These are phyloP conservation scores for Chalciporus sp. DNA, from an alignment of 1,284 basidiomycete genomes.

Conservation along the genomic window DNA sequence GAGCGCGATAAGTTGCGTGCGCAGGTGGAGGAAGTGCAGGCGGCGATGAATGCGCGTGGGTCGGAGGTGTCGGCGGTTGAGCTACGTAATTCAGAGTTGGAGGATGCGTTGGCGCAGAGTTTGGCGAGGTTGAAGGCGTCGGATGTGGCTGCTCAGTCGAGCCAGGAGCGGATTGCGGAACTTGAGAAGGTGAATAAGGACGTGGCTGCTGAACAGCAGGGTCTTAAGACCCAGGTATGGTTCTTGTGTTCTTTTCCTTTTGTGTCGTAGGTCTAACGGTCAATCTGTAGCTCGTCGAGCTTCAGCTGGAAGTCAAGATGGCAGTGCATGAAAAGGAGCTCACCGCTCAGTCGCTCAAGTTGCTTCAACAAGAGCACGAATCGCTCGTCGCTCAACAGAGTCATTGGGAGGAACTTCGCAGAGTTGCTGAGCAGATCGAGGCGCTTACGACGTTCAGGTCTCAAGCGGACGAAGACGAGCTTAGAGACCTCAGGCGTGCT, in stretches of 20 bases:
- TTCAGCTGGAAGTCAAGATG: slow-evolving; percentile 60
- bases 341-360: slow-evolving; percentile 47
- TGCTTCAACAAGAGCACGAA: slow-evolving; percentile 62
- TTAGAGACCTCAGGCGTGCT: slow-evolving; percentile 64
- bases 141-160: slow-evolving; percentile 61
- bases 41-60: slow-evolving; percentile 43
- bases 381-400: slow-evolving; percentile 58
- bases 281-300: slow-evolving; percentile 52
- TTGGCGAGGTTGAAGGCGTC: slow-evolving; percentile 69
- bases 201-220: slow-evolving; percentile 52
- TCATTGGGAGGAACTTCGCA: slow-evolving; percentile 72
- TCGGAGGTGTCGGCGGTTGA: slow-evolving; percentile 52
- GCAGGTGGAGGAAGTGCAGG: slow-evolving; percentile 58
- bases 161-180: slow-evolving; percentile 58
- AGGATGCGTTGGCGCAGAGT: slow-evolving; percentile 69
- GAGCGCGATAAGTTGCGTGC: slow-evolving; percentile 62
- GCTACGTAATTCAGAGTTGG: slow-evolving; percentile 60
- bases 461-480: slow-evolving; percentile 68
- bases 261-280: background rate
- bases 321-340: slow-evolving; percentile 63
- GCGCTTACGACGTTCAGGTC: slow-evolving; percentile 59
- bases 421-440: slow-evolving; percentile 70
- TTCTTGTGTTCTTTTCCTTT: background rate
- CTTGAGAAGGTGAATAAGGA: slow-evolving; percentile 64
- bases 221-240: slow-evolving; percentile 60